Conservation (phyloP, 192 early-diverging fungal species). For the Coemansia sp. region DNA sequence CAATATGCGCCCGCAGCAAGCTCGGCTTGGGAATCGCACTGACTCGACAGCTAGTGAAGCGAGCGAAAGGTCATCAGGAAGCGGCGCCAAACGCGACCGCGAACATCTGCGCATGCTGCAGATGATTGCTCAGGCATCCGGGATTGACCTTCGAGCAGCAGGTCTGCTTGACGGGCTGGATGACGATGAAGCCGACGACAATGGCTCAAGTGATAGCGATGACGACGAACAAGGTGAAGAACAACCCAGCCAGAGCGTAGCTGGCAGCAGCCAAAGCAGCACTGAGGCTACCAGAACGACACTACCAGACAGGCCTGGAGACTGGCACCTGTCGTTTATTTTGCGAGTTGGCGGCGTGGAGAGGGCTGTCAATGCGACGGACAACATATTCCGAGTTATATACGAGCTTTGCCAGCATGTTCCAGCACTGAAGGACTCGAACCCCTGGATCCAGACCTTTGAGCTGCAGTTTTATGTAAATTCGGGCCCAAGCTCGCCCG, state of each 20-base stretch:
- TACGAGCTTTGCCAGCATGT: conserved; percentile 14
- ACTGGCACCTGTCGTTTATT: conserved; percentile 24
- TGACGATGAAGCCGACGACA: conserved; percentile 5
- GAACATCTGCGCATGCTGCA: conserved; percentile 35
- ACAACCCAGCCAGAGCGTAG: background rate
- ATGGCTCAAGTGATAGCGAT: background rate
- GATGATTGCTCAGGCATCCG: conserved; percentile 39
- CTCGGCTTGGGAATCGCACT: conserved; percentile 8
- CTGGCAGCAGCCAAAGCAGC: background rate
- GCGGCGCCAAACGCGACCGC: background rate
- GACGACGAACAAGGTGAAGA: background rate
- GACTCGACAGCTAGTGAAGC: background rate
- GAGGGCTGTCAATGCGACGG: conserved; percentile 7
- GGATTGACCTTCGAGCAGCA: conserved; percentile 27
- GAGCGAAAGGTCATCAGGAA: background rate
- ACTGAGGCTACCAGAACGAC: background rate
- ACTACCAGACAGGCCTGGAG: background rate
- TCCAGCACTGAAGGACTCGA: conserved; percentile 10
- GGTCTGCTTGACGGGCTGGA: conserved; percentile 25
- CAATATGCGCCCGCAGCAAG: conserved; percentile 4
- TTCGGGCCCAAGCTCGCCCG: conserved; percentile 2
- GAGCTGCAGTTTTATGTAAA: conserved; percentile 21
- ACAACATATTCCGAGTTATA: conserved; percentile 26
- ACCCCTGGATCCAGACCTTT: conserved; percentile 26
- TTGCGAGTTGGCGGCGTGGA: conserved; percentile 12